A percentile compares a stretch with the other conserved stretches of the same genome.
Evolutionary conservation across 2,329 filamentous ascomycete genomes (phyloP).

Genomic region (Helotiales sp.): DNA sequence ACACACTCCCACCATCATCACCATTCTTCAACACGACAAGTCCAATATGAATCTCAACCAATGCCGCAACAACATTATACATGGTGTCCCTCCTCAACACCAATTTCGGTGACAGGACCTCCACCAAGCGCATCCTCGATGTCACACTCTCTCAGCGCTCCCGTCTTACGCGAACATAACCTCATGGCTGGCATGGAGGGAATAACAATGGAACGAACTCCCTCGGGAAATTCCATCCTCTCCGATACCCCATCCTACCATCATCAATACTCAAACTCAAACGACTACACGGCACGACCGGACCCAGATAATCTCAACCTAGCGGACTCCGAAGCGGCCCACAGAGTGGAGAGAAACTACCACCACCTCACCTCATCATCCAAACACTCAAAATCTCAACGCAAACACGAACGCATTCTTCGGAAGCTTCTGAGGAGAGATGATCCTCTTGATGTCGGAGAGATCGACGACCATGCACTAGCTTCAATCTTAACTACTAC

Average conservation of each 20-base stretch:
- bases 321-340: constrained; percentile 26
- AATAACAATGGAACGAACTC: constrained; percentile 33
- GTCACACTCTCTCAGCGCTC: constrained; percentile 7
- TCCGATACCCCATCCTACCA: constrained; percentile 29
- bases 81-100: constrained; percentile 15
- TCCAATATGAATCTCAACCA: not conserved
- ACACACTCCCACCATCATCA: constrained; percentile 4
- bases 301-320: constrained; percentile 22
- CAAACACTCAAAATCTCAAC: constrained; percentile 14
- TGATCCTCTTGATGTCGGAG: constrained; percentile 48
- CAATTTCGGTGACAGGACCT: constrained; percentile 14
- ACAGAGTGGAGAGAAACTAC: constrained; percentile 26
- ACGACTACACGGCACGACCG: too few species aligned
- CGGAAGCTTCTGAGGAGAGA: constrained; percentile 54
- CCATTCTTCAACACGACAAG: constrained; percentile 19
- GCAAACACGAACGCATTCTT: constrained; percentile 47
- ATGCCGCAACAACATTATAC: too few species aligned
- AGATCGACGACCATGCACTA: constrained; percentile 57
- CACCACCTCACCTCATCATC: constrained; percentile 11
- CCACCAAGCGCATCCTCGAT: constrained; percentile 6
- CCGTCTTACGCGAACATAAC: constrained; percentile 9
- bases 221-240: constrained; percentile 34
- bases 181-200: constrained; percentile 2
- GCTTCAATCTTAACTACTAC: constrained; percentile 59
- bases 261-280: constrained; percentile 12